These are phyloP conservation scores for Moesziomyces aphidis DNA, from an alignment of 1,284 basidiomycete species.

Conservation along the genomic window DNA sequence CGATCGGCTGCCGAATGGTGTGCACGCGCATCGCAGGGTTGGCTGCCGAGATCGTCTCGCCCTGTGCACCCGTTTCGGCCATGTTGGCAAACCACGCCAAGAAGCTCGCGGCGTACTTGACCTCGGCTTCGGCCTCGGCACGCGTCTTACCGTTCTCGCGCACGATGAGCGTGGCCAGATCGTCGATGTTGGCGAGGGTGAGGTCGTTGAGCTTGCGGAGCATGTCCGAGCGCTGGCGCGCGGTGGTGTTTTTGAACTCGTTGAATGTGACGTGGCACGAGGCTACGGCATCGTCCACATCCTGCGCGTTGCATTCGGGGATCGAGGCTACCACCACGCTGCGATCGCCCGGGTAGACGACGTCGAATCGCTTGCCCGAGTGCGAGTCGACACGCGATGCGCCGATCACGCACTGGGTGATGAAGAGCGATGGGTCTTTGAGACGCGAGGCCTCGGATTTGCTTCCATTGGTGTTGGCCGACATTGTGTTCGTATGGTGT, in stretches of 20 bases:
- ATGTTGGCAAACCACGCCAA: conserved; percentile 35
- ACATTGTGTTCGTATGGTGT: conserved; percentile 4
- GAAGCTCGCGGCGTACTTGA: conserved; percentile 37
- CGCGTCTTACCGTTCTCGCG: conserved; percentile 46
- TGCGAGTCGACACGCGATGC: conserved; percentile 21
- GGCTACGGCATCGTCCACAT: conserved; percentile 31
- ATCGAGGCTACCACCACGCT: conserved; percentile 13
- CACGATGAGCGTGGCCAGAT: conserved; percentile 44
- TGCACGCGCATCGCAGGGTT: conserved; percentile 26
- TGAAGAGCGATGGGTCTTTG: conserved; percentile 37
- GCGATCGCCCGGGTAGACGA: conserved; percentile 31
- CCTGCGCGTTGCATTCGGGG: conserved; percentile 32
- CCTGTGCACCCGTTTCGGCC: conserved; percentile 30
- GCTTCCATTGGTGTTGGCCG: conserved; percentile 7
- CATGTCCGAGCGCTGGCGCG: conserved; percentile 27
- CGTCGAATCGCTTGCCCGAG: conserved; percentile 28
- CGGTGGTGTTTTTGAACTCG: conserved; percentile 19
- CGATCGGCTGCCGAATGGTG: conserved; percentile 42
- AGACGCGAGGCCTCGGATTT: conserved; percentile 19
- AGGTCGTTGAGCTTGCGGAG: conserved; percentile 41
- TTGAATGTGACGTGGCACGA: conserved; percentile 26
- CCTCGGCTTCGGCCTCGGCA: conserved; percentile 43
- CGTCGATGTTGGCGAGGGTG: conserved; percentile 32
- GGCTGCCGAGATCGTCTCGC: conserved; percentile 29
- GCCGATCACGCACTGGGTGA: conserved; percentile 30